These are phyloP conservation scores for Ganoderma meredithae DNA, from an alignment of 1,284 basidiomycete species.

Conservation along the genomic window DNA sequence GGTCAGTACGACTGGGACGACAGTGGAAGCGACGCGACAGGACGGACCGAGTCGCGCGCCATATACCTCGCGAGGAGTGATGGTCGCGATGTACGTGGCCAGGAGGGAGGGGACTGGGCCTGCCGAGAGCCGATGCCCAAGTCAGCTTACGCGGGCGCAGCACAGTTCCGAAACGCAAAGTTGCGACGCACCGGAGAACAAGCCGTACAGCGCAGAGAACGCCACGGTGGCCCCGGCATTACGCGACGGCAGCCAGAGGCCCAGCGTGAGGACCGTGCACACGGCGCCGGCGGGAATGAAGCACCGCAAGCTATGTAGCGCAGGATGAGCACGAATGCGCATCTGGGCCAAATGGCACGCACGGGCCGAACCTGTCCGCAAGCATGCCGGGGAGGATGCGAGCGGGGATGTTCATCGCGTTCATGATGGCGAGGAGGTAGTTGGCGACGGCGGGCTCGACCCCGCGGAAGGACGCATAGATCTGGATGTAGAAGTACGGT, in stretches of 20 bases:
- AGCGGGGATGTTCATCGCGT: conserved; percentile 30
- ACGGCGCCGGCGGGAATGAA: conserved; percentile 26
- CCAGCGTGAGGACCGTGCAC: conserved; percentile 26
- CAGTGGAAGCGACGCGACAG: too few species aligned
- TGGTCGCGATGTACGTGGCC: conserved; percentile 30
- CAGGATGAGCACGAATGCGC: neutral
- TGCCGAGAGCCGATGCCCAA: conserved; percentile 20
- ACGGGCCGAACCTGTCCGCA: conserved; percentile 29
- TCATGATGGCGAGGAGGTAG: conserved; percentile 31
- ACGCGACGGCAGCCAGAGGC: conserved; percentile 28
- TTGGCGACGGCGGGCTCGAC: conserved; percentile 24
- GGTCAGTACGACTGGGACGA: neutral
- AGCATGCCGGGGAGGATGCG: conserved; percentile 29
- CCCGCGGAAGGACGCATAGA: conserved; percentile 31
- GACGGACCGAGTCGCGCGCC: conserved; percentile 18
- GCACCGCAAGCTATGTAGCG: conserved; percentile 15
- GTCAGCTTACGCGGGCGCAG: too few species aligned
- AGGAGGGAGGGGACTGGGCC: conserved; percentile 29
- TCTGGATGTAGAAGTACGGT: conserved; percentile 47
- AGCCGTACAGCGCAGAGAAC: conserved; percentile 29
- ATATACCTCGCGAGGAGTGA: conserved; percentile 30
- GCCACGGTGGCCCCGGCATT: conserved; percentile 27
- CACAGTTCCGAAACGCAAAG: too few species aligned
- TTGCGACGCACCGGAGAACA: conserved; percentile 23
- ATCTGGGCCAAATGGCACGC: too few species aligned